These are phyloP conservation scores for Debaryomycetaceae sp. DNA, from an alignment of 1,139 yeast genomes.

Conservation along the genomic window DNA sequence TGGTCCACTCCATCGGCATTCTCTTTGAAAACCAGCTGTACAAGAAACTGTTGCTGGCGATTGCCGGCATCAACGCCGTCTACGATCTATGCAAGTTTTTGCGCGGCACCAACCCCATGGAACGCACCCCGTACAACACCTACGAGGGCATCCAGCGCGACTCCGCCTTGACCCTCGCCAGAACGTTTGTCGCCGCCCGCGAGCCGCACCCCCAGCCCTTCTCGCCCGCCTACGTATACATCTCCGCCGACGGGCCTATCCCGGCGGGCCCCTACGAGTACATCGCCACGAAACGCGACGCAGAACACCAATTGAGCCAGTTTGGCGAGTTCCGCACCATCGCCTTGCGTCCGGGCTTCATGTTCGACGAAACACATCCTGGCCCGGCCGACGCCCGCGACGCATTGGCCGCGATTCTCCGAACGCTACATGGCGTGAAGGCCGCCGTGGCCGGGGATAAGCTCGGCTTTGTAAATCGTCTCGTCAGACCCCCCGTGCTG, in stretches of 20 bases:
- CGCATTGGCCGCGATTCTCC: conserved; percentile 15
- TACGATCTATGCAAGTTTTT: conserved; percentile 17
- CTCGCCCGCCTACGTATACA: conserved; percentile 51
- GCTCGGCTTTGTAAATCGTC: conserved; percentile 24
- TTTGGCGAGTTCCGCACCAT: conserved; percentile 44
- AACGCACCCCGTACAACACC: conserved; percentile 31
- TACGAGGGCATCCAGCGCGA: conserved; percentile 59
- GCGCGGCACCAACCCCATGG: conserved; percentile 45
- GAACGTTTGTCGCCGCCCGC: conserved; percentile 29
- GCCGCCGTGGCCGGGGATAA: conserved; percentile 19
- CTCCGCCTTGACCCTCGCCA: conserved; percentile 59
- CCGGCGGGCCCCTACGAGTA: conserved; percentile 64
- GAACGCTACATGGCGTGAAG: conserved; percentile 33
- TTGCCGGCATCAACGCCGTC: conserved; percentile 27
- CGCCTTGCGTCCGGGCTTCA: conserved; percentile 68
- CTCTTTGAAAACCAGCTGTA: conserved; percentile 58
- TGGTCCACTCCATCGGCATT: conserved; percentile 78
- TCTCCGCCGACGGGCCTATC: conserved; percentile 68
- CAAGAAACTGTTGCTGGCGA: conserved; percentile 43
- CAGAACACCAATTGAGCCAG: conserved; percentile 49
- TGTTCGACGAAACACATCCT: conserved; percentile 48
- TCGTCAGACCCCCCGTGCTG: conserved; percentile 54
- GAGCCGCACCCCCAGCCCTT: conserved; percentile 1
- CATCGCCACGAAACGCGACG: conserved; percentile 63
- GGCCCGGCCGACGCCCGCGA: conserved; percentile 18